Evolutionary conservation across 768 basidiomycete genomes (phyloP), one percentile per base, ranked within the genome.

Genomic region (Rhizopogon vesiculosus): DNA sequence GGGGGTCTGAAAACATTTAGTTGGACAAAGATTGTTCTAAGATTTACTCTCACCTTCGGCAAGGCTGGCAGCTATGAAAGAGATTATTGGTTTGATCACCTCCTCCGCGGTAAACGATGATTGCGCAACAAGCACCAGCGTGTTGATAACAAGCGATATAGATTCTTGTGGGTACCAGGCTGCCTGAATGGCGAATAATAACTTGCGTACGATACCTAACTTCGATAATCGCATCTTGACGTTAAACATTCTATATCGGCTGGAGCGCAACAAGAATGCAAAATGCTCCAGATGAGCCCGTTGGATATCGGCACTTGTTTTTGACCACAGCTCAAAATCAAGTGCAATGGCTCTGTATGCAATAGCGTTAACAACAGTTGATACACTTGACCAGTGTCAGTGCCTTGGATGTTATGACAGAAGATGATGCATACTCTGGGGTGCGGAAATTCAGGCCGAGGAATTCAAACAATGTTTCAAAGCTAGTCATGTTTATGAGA

Each of bases 321-420:
- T 78, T 0, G 89, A 84, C 95, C 95, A 98, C 10, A 97, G 82
- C 51, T 92, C 87, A 59, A 98, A 91, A 62, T 96, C 93, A 1
- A 98, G 81, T 0, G 91, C 91, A 46, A 98, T 80, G 4, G 86
- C 81, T 43, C 81, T 79, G 67, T 97, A 96, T 5, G 90, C 94
- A 1, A 87, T 76, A 5, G 85, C 76, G 63, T 96, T 96, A 49
- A 86, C 81, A 31, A 98, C 78, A 0, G 89, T 91, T 1, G 95
- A 94, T 54, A 82, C 78, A 31, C 92, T 94, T 56, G 45, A 7
- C 38, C 7, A 45, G 13, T n/a, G 35, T 49, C 15, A 49, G 35
- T 38, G 29, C 7, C 13, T 41, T 44, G 8, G 33, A 16, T 35
- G 19, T 10, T 38, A 49, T 38, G 35, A 38, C 22, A 49, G 33